Evolutionary conservation across 108 stramenopile species (phyloP), one percentile per base, ranked within the genome.

Genomic region (Cyclostephanos tholiformis): DNA sequence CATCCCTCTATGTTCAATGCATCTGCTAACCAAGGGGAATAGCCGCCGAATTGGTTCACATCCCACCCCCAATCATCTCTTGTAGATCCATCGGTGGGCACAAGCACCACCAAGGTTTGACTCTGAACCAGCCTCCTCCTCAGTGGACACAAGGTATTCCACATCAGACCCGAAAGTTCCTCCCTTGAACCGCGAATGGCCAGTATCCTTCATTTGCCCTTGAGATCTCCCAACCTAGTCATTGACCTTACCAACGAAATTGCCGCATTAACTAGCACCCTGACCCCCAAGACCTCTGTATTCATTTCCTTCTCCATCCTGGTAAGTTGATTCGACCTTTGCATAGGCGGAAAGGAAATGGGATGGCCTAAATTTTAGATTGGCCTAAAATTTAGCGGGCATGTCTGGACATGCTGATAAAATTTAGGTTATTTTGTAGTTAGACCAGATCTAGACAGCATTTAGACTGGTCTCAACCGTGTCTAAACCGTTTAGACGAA

Each of bases 221-320:
- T 46, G 36, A 84, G 50, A 32, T 76, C 50, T 29, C 59, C 66
- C 73, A 84, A 51, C 26, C 56, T 12, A 11, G 39, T 57, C 41
- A 32, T 46, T 14, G 72, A 49, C 49, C 73, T 66, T 3, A 27
- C 55, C 19, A 67, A 65, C 12, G 64, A 69, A 52, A 80, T 55
- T 6, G 79, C 79, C 41, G 53, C 50, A 68, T 83, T 86, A 13
- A 85, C 78, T 5, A 89, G 88, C 25, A 90, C 16, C 7, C 87
- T 80, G 0, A 93, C 71, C 23, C 74, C 63, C 36, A 93, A 72
- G 13, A 53, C 16, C 50, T 82, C 82, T 0, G 92, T 75, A 56
- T 90, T 89, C 39, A 93, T 69, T 82, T 93, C 92, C 39, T 91
- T 90, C 77, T 93, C 92, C 55, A 93, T 88, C 26, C 92, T 67